Evolutionary conservation across 495 filamentous ascomycete genomes (phyloP).

Genomic region (Aspergillus heteromorphus): DNA sequence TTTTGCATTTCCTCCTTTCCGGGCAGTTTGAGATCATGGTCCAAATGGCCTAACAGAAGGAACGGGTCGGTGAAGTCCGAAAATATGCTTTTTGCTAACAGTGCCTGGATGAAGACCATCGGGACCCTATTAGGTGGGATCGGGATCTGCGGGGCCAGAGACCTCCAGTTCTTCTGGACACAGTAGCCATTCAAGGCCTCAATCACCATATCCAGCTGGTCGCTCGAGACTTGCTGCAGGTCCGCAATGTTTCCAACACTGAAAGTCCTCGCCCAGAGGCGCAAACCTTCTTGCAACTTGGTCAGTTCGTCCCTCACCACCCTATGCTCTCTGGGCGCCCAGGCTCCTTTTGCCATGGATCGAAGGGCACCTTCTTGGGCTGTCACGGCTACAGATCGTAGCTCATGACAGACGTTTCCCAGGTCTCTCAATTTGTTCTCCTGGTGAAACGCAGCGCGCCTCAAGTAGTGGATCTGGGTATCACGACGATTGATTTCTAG

Average conservation of each 20-base stretch:
- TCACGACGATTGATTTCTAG: no score
- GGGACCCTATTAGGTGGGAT: background rate
- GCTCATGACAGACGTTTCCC: background rate
- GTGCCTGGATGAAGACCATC: slow-evolving; percentile 1
- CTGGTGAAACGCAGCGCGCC: no score
- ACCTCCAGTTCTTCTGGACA: background rate
- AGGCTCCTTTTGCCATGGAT: background rate
- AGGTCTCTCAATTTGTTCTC: background rate
- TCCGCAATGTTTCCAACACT: background rate
- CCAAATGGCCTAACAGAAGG: background rate
- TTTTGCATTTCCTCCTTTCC: background rate
- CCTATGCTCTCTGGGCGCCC: slow-evolving; percentile 3
- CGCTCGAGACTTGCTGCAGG: background rate
- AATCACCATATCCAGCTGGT: background rate
- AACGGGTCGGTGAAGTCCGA: slow-evolving; percentile 9
- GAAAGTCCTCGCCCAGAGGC: slow-evolving; percentile 5
- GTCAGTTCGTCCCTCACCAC: slow-evolving; percentile 2
- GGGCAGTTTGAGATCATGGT: background rate
- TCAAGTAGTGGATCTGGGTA: no score
- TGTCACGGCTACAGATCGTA: background rate
- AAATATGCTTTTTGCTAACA: slow-evolving; percentile 8
- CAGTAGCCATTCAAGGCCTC: slow-evolving; percentile 1
- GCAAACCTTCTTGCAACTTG: slow-evolving; percentile 1
- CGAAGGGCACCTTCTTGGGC: background rate
- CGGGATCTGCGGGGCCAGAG: background rate